Base-by-base conservation (phyloP, 2,329 filamentous ascomycete species). In the Nigrospora sphaerica region DNA sequence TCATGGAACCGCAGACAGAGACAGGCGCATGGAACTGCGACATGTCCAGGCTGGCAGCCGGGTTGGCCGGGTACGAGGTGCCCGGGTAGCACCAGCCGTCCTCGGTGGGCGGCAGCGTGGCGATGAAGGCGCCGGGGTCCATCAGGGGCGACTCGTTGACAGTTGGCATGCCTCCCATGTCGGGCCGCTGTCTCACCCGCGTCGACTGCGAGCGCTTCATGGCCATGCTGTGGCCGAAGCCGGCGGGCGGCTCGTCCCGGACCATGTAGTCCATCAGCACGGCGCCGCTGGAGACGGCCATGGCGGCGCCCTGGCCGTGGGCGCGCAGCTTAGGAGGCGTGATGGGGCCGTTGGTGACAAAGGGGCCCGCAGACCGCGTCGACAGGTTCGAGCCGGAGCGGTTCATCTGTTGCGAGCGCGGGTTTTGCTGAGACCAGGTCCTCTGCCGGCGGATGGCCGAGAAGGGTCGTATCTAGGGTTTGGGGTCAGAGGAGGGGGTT, bases 341-440 rank as follows among this genome's bases (percentile, higher is more conserved):
- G 51, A 69, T 60, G 46, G 62, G 61, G 40, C 58, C 57, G 32
- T 57, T 62, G 54, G 52, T 58, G 49, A 60, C 60, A 46, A 72
- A 72, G 33, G 70, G 67, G 40, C 65, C 60, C 17, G 40, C 40
- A 28, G 64, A 61, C 42, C 56, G 60, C 23, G 68, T 64, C 11
- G 70, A 70, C 32, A 64, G 61, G 52, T 63, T 69, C 35, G 72
- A 75, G 13, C 61, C 58, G 45, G 63, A 68, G 46, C 73, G 70
- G 54, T 66, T 63, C 72, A 75, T 76, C 50, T 61, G 60, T 31
- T 66, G 62, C 1, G 64, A 60, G 10, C 59, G 50, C 12, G 59
- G 54, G 9, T 46, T 42, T 46, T 67, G 61, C 42, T 64, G 65
- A 31, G 62, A 62, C 62, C 64, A 61, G 49, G 62, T 62, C 41